Evolutionary conservation across 1,284 basidiomycete genomes (phyloP), one percentile per base, ranked within the genome.

Genomic region (Tremellales sp.): DNA sequence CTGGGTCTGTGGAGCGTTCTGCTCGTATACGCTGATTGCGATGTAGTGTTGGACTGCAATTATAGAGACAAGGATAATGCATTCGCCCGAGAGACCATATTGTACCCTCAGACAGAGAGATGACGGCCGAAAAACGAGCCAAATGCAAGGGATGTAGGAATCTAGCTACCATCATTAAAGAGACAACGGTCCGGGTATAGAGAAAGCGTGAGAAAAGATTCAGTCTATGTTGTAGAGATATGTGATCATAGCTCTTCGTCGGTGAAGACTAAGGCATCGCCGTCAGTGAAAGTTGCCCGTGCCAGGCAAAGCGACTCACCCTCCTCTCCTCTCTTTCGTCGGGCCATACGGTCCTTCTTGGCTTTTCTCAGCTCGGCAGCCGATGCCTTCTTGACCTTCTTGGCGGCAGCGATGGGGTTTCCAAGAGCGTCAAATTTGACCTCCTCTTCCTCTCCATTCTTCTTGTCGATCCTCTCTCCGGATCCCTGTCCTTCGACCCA

Each of bases 401-500:
- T 92, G 74, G 83, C 86, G 58, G 56, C 52, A 55, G 86, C 88
- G 60, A 94, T 80, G 81, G 92, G 93, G 85, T 95, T 94, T 53
- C 92, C 91, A 82, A 95, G 86, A 28, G 93, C 93, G 72, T 97
- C 92, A 72, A 86, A 95, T 65, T 81, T 75, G 40, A 83, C 87
- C 49, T 93, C 88, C 53, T 93, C 91, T 58, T 89, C 88, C 52
- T 85, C 87, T 34, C 81, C 84, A 4, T 79, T 83, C 68, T 81
- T 82, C 81, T 90, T 87, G 81, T 94, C 92, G 62, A 95, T 95
- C 49, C 90, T 83, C 18, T 72, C 60, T 41, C 92, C 92, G 28
- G 87, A 79, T 48, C 92, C 92, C 75, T 98, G 93, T 45, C 92
- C 92, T 76, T 98, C 94, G 65, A 95, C 90, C 89, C 89, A 94